Base-by-base conservation (phyloP, 306 rosid species). In the Sphenostylis stenocarpa region DNA sequence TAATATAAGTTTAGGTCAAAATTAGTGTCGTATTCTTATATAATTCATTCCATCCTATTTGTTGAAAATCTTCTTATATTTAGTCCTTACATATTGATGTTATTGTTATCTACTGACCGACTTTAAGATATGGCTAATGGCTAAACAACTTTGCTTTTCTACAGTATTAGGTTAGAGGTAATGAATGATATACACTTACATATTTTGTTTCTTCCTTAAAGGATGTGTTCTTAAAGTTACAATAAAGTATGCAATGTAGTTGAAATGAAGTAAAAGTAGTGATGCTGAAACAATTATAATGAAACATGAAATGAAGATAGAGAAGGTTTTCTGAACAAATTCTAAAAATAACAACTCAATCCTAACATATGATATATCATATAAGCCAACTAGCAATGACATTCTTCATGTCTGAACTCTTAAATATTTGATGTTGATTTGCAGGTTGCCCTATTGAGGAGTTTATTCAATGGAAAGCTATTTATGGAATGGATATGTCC, bases 401-500 rank as follows among this genome's bases (percentile, higher is more conserved):
- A 61, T 39, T 67, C 24, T 45, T 31, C 17, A 64, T 19, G 10
- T 49, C 31, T 34, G 21, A 34, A 38, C n/a, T 70, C 17, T 55
- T 38, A 6, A 12, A 39, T n/a, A n/a, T 73, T 58, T 43, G 67
- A 48, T 29, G 49, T 60, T 47, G 26, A 34, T 36, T 17, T 79
- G 73, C 39, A 79, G 83, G 48, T 79, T 62, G 67, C 60, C 29
- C 16, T 79, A 4, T 20, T 79, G 33, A 48, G 73, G 36, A 63
- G 38, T 51, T 7, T 79, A 28, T 51, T 79, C 14, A 63, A 72
- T 79, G 83, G 83, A 53, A 63, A 72, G 16, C 60, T 26, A 19
- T 67, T 72, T 9, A 51, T 79, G 73, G 78, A 79, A 79, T 79
- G 83, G 73, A 48, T 70, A 28, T 61, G 62, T 19, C 67, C 83